phyloP scores from a whole-genome alignment of 495 filamentous ascomycete species.

The Pyrenopolyporus hunteri region DNA sequence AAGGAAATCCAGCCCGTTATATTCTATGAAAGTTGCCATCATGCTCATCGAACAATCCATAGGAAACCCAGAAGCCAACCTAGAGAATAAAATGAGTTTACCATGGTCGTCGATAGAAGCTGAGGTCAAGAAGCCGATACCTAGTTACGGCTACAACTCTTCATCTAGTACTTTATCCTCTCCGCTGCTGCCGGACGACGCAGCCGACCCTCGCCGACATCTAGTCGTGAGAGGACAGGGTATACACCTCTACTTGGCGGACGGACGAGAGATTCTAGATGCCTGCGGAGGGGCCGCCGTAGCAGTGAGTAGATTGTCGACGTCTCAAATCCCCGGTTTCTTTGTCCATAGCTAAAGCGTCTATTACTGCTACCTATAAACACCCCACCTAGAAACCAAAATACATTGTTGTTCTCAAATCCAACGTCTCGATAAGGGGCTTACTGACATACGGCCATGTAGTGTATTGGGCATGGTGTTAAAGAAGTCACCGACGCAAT shows the following conservation, averaged over 20 bases:
- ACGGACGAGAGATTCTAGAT: conserved; percentile 70
- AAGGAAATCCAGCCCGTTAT: neutral
- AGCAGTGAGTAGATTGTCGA: conserved; percentile 38
- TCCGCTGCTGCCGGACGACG: neutral
- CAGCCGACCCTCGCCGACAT: neutral
- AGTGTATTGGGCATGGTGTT: conserved; percentile 57
- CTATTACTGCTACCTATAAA: too few species aligned
- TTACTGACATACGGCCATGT: conserved; percentile 2
- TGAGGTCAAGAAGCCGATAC: neutral
- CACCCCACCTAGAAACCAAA: neutral
- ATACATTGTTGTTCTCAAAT: neutral
- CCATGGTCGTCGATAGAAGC: neutral
- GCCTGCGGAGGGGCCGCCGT: conserved; percentile 63
- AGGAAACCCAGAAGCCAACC: conserved; percentile 2
- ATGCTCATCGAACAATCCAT: conserved; percentile 14
- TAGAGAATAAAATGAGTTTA: conserved; percentile 1
- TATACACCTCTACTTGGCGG: conserved; percentile 54
- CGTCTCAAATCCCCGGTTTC: too few species aligned
- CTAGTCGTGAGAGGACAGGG: conserved; percentile 42
- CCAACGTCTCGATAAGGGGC: neutral
- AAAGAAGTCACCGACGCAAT: conserved; percentile 47
- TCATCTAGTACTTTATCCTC: conserved; percentile 2
- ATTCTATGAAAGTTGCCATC: neutral
- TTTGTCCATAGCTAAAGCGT: too few species aligned
- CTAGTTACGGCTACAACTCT: neutral